Conservation (phyloP, 768 basidiomycete species). For the Neoboletus magnificus region DNA sequence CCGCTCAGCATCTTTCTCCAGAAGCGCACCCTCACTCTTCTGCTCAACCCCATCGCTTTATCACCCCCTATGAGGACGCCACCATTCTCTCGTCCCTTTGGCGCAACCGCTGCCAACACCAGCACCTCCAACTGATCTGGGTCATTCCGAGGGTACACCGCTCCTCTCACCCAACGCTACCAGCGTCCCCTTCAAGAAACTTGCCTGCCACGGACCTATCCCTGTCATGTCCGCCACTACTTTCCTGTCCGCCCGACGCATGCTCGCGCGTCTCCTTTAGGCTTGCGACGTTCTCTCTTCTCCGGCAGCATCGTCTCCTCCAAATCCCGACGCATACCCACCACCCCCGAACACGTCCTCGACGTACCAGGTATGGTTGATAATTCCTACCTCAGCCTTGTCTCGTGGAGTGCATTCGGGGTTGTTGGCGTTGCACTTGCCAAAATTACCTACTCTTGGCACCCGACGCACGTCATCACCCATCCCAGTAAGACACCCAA, state of each 20-base stretch:
- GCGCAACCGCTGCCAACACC: constrained; percentile 38
- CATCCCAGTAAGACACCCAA: constrained; percentile 74
- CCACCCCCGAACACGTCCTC: too few relatives aligned
- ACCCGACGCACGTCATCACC: constrained; percentile 73
- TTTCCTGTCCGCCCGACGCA: constrained; percentile 72
- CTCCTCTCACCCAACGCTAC: constrained; percentile 72
- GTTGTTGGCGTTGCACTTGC: constrained; percentile 89
- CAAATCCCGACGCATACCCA: constrained; percentile 80
- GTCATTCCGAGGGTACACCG: constrained; percentile 76
- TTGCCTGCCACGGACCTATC: constrained; percentile 86
- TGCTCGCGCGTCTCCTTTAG: constrained; percentile 72
- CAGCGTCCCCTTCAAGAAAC: constrained; percentile 71
- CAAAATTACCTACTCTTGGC: constrained; percentile 90
- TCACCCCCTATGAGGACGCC: constrained; percentile 54
- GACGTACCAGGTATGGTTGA: constrained; percentile 92
- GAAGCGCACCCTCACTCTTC: constrained; percentile 36
- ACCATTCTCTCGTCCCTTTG: constrained; percentile 59
- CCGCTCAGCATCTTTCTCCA: constrained; percentile 64
- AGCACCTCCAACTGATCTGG: constrained; percentile 41
- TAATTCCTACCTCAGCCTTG: constrained; percentile 94
- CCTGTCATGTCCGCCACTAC: constrained; percentile 74
- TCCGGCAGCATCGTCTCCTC: constrained; percentile 58
- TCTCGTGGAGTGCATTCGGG: constrained; percentile 89
- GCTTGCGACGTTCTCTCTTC: constrained; percentile 56
- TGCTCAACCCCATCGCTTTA: constrained; percentile 64